Evolutionary conservation across 2,329 filamentous ascomycete genomes (phyloP).

Genomic region (Cercospora canescens): DNA sequence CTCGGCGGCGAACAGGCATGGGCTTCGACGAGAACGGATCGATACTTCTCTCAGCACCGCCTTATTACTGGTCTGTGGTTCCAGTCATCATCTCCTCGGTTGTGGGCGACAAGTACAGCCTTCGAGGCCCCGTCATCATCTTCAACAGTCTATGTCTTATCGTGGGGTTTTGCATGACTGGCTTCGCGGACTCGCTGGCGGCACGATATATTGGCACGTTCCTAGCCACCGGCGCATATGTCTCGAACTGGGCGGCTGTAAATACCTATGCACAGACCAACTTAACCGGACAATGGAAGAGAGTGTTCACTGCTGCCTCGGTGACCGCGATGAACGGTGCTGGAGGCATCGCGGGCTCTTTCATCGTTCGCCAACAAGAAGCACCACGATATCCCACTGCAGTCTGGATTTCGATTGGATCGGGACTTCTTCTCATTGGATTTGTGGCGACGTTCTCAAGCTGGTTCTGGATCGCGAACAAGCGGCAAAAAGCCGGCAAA

Average conservation of each 20-base stretch:
- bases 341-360: constrained; percentile 65
- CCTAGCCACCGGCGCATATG: constrained; percentile 66
- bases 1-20: constrained; percentile 32
- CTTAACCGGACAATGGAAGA: constrained; percentile 63
- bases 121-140: constrained; percentile 63
- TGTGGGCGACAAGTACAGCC: constrained; percentile 60
- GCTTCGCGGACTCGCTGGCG: constrained; percentile 59
- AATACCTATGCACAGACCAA: constrained; percentile 65
- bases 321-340: constrained; percentile 62
- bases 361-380: constrained; percentile 62
- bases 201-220: constrained; percentile 66
- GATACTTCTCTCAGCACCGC: constrained; percentile 65
- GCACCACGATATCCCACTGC: constrained; percentile 65
- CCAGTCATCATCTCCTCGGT: constrained; percentile 64
- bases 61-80: constrained; percentile 67
- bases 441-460: constrained; percentile 31
- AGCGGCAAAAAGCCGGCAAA: constrained; percentile 30
- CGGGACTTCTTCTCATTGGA: constrained; percentile 32
- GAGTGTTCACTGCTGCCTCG: constrained; percentile 61
- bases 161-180: constrained; percentile 65
- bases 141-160: constrained; percentile 66
- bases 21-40: constrained; percentile 43
- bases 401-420: constrained; percentile 66
- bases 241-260: constrained; percentile 69
- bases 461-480: constrained; percentile 32